Base-by-base conservation (phyloP, 768 basidiomycete genomes). In the Podaxis sp. region DNA sequence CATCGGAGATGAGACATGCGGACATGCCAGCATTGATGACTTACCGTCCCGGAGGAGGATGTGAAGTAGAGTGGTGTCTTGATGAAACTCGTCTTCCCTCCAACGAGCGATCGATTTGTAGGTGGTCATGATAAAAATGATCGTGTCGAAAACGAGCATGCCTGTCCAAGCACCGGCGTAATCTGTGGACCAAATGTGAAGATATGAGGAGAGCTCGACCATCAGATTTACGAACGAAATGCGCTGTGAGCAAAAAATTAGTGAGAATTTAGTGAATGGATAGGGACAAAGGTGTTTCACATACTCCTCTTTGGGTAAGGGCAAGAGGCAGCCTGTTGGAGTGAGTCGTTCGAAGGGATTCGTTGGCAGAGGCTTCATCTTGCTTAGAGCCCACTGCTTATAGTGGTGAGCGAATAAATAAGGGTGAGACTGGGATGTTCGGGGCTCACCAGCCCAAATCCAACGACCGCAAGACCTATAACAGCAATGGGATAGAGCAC, bases 41-140 rank as follows among this genome's bases (percentile, higher is more conserved):
- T 26, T 58, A 80, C 81, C 81, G 66, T 82, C 80, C 15, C 80
- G 75, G 20, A 81, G 63, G n/a, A 82, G 65, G n/a, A 77, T 60
- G 37, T 66, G 56, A 36, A 78, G 52, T 36, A 82, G 66, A 2
- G 65, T 67, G 2, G 66, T 51, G 13, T 56, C 46, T 52, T 64
- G 60, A 28, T 58, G 46, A 24, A 36, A 58, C 30, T 58, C 56
- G 20, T 41, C 44, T 15, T 67, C 58, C 13, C 67, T 64, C 17
- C 66, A 62, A 6, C 69, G 66, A 30, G 62, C 61, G 30, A 77
- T 59, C 2, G 78, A 75, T 57, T 77, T 77, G 56, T 71, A 75
- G 6, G 80, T 41, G 1, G 80, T 82, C 69, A 82, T 72, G 33
- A 59, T 55, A 61, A 81, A 80, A 0, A 82, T 76, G 15, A 77